Evolutionary conservation across 345 rosid species (phyloP).

Genomic region (Salix purpurea): DNA sequence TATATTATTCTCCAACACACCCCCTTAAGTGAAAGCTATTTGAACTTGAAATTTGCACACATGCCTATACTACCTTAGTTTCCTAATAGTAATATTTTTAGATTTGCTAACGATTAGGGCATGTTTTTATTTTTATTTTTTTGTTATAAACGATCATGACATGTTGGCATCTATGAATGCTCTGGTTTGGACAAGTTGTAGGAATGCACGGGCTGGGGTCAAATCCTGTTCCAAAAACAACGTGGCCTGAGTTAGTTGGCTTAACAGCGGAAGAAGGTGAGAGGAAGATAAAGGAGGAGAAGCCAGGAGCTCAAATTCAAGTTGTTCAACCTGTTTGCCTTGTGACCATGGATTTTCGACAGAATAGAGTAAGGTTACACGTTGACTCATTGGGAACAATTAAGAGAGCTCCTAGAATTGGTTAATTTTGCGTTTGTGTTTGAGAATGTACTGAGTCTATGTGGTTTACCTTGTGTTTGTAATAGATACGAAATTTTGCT

Average conservation of each 20-base stretch:
- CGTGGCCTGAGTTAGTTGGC: slow-evolving; percentile 60
- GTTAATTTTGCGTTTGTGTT: slow-evolving; percentile 14
- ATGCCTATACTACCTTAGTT: too few species aligned
- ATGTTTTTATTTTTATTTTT: too few species aligned
- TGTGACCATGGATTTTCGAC: slow-evolving; percentile 38
- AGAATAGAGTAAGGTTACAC: slow-evolving; percentile 33
- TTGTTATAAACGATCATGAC: too few species aligned
- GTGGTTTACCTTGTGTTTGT: neutral
- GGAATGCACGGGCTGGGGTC: slow-evolving; percentile 28
- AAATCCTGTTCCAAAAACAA: slow-evolving; percentile 15
- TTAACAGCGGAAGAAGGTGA: slow-evolving; percentile 41
- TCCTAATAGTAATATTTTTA: too few species aligned
- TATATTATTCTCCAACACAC: too few species aligned
- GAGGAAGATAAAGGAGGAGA: slow-evolving; percentile 44
- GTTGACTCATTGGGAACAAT: slow-evolving; percentile 38
- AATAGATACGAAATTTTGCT: neutral
- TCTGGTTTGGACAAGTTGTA: slow-evolving; percentile 7
- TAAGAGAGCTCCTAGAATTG: slow-evolving; percentile 29
- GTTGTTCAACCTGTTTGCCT: slow-evolving; percentile 32
- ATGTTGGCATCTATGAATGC: neutral
- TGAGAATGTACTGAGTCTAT: neutral
- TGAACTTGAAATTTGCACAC: too few species aligned
- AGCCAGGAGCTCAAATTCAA: slow-evolving; percentile 29
- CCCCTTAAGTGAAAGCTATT: too few species aligned
- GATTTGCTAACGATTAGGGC: too few species aligned